phyloP scores from a whole-genome alignment of 805 yeast genomes.

The Wickerhamomyces rabaulensis region DNA sequence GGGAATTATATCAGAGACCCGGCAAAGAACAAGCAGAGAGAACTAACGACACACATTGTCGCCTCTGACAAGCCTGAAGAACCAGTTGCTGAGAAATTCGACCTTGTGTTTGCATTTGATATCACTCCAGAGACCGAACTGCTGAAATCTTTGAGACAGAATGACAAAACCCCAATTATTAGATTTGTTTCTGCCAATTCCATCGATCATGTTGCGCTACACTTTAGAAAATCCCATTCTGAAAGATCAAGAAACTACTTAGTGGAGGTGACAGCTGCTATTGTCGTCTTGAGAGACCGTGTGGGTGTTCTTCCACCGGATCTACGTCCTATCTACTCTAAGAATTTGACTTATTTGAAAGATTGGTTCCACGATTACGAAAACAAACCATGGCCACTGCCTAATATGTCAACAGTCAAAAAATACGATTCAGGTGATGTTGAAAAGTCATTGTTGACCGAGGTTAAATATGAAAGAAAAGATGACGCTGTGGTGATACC shows the following conservation, averaged over 20 bases:
- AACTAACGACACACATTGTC: constrained; percentile 16
- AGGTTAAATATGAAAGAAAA: constrained; percentile 53
- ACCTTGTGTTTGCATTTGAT: constrained; percentile 60
- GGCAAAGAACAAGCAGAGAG: constrained; percentile 27
- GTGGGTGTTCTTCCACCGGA: constrained; percentile 82
- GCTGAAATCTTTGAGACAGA: constrained; percentile 27
- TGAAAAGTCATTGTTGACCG: constrained; percentile 69
- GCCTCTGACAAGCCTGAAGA: constrained; percentile 14
- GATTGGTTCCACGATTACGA: constrained; percentile 51
- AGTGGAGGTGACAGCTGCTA: constrained; percentile 70
- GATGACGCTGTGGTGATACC: constrained; percentile 36
- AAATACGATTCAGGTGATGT: constrained; percentile 68
- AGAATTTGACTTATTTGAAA: constrained; percentile 54
- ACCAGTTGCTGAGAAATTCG: constrained; percentile 32
- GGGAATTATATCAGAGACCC: constrained; percentile 59
- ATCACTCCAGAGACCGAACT: constrained; percentile 43
- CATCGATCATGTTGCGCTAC: constrained; percentile 71
- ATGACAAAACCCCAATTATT: constrained; percentile 46
- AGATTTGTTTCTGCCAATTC: constrained; percentile 74
- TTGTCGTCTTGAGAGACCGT: constrained; percentile 74
- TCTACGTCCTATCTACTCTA: constrained; percentile 66
- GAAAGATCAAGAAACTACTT: constrained; percentile 38
- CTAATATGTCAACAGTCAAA: constrained; percentile 62
- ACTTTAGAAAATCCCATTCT: constrained; percentile 34
- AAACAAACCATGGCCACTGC: constrained; percentile 64